phyloP scores from a whole-genome alignment of 1,284 basidiomycete genomes.

The Phellinidium pouzarii region DNA sequence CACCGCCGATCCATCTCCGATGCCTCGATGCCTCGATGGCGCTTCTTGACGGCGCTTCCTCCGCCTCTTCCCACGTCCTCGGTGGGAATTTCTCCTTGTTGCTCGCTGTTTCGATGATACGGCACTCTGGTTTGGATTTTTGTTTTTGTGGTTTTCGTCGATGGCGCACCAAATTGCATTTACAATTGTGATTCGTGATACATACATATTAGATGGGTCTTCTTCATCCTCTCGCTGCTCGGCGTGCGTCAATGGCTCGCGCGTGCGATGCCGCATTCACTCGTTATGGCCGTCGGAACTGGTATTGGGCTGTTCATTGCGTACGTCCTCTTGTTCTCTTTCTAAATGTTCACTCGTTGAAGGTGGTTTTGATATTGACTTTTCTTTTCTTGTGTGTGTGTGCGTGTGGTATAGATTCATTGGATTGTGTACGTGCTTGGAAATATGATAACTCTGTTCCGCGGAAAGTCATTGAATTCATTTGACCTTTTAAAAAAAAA shows the following conservation, averaged over 20 bases:
- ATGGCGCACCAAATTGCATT: neutral
- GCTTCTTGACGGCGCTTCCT: too few species aligned
- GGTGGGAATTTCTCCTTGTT: neutral
- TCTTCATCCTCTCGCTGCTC: conserved; percentile 75
- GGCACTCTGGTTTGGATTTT: too few species aligned
- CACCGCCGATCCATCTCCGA: neutral
- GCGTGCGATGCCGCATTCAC: conserved; percentile 81
- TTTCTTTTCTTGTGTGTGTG: conserved; percentile 9
- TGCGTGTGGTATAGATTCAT: conserved; percentile 42
- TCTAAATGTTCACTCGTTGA: conserved; percentile 28
- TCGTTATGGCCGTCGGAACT: conserved; percentile 78
- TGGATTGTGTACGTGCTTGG: conserved; percentile 55
- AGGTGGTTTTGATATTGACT: conserved; percentile 3
- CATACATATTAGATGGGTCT: conserved; percentile 73
- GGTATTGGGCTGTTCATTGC: conserved; percentile 86
- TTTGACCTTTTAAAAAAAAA: neutral
- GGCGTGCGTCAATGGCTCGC: conserved; percentile 90
- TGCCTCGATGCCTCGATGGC: neutral
- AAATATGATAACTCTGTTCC: too few species aligned
- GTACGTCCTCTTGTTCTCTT: conserved; percentile 25
- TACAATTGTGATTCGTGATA: too few species aligned
- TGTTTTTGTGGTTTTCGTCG: too few species aligned
- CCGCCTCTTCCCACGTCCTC: neutral
- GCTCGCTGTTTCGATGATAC: too few species aligned
- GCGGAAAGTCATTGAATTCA: conserved; percentile 1